phyloP scores from a whole-genome alignment of 306 rosid genomes.

The Hylodesmum podocarpum region DNA sequence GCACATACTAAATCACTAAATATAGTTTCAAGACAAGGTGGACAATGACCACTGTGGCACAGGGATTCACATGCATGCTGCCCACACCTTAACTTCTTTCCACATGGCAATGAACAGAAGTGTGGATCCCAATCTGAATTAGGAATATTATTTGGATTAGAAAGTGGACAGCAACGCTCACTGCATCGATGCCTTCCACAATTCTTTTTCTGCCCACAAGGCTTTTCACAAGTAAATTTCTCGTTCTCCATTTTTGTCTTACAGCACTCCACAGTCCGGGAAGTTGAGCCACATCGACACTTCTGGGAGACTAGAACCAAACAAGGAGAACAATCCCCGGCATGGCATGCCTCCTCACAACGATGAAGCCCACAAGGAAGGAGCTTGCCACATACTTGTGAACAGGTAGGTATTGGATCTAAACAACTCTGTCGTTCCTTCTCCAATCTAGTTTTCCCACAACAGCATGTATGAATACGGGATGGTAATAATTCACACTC shows the following conservation, averaged over 20 bases:
- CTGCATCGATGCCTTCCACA: conserved; percentile 95
- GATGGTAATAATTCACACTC: conserved; percentile 66
- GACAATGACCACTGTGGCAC: conserved; percentile 94
- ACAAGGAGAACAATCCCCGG: conserved; percentile 81
- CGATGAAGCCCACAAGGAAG: conserved; percentile 69
- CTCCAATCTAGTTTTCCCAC: conserved; percentile 77
- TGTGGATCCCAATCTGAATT: conserved; percentile 80
- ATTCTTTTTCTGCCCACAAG: conserved; percentile 81
- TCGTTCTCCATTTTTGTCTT: conserved; percentile 51
- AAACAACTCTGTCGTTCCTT: conserved; percentile 66
- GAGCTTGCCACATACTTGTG: conserved; percentile 58
- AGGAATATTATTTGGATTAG: conserved; percentile 44
- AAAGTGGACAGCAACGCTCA: conserved; percentile 83
- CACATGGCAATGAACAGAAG: conserved; percentile 75
- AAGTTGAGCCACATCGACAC: conserved; percentile 77
- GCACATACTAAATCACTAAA: conserved; percentile 84
- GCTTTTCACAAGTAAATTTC: conserved; percentile 70
- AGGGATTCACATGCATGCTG: conserved; percentile 79
- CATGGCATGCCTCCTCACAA: conserved; percentile 69
- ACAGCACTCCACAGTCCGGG: conserved; percentile 70
- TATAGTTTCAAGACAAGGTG: conserved; percentile 88
- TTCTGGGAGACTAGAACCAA: conserved; percentile 64
- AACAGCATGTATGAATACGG: conserved; percentile 60
- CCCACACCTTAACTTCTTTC: conserved; percentile 80
- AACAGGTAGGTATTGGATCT: conserved; percentile 83